phyloP scores from a whole-genome alignment of 495 filamentous ascomycete species.

The Daldinia decipiens region DNA sequence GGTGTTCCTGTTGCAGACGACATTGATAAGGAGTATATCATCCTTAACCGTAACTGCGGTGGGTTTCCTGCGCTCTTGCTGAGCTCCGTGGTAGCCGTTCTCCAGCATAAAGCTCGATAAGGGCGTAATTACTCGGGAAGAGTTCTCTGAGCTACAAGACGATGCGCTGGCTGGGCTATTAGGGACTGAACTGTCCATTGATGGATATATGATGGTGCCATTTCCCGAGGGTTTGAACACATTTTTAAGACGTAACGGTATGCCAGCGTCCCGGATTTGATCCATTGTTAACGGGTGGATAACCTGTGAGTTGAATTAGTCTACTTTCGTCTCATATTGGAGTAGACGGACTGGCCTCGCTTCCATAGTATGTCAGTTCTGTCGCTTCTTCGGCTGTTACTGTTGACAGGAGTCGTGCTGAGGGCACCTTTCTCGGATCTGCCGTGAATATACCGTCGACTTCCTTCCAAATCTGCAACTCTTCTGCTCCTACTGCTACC shows the following conservation, averaged over 20 bases:
- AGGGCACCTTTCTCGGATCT: slow-evolving; percentile 64
- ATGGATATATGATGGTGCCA: slow-evolving; percentile 55
- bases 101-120: slow-evolving; percentile 50
- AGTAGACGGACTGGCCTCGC: slow-evolving; percentile 48
- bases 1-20: slow-evolving; percentile 52
- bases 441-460: slow-evolving; percentile 69
- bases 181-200: slow-evolving; percentile 24
- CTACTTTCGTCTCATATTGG: neutral
- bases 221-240: slow-evolving; percentile 52
- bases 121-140: slow-evolving; percentile 14
- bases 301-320: slow-evolving; percentile 43
- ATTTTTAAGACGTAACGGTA: slow-evolving; percentile 54
- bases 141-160: slow-evolving; percentile 16
- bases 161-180: slow-evolving; percentile 19
- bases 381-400: slow-evolving; percentile 64
- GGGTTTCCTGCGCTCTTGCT: slow-evolving; percentile 49
- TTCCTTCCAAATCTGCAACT: slow-evolving; percentile 67
- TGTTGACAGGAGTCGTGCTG: slow-evolving; percentile 58
- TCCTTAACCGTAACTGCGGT: slow-evolving; percentile 56
- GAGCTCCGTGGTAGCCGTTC: slow-evolving; percentile 51
- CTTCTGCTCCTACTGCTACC: slow-evolving; percentile 57
- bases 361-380: slow-evolving; percentile 65
- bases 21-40: slow-evolving; percentile 52
- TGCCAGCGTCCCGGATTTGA: slow-evolving; percentile 53
- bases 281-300: slow-evolving; percentile 59